Base-by-base conservation (phyloP, 768 basidiomycete genomes). In the Termitomyces sp. region DNA sequence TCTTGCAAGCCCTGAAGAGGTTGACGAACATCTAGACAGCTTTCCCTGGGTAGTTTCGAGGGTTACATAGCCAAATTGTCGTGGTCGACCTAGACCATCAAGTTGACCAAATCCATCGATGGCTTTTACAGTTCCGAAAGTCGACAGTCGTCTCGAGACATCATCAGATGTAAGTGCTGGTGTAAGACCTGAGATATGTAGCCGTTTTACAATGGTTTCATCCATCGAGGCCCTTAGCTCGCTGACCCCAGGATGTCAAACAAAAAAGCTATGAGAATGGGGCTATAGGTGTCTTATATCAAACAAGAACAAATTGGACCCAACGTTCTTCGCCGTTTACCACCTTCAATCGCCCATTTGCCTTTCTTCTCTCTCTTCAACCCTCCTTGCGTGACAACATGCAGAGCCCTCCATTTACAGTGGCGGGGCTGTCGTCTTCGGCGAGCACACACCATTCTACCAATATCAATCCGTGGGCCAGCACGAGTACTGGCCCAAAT, bases 131-230 rank as follows among this genome's bases (percentile, higher is more conserved):
- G 74, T 81, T 11, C 89, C 91, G 66, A 91, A 93, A 1, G 77
- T 71, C 0, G 79, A 78, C 2, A 91, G 74, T 38, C 84, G 80
- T 35, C 73, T 69, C 7, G 74, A 73, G n/a, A 89, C 74, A 67
- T 88, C 87, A 19, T 73, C 69, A 3, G 70, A 66, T 0, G 82
- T 76, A 31, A 92, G 80, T 4, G 83, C 71, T 0, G 87, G 82
- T 0, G 88, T 90, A 3, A 92, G 75, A 2, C 90, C 90, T 30
- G 89, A 89, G 53, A 92, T 75, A 52, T 89, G 87, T 10, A 91
- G 74, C 40, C 87, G 75, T 71, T 86, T 90, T 1, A 80, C 75
- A 53, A 77, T 68, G 37, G 5, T 42, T 43, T 58, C 61, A 47
- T 62, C 57, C 61, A 60, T 60, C 10, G 26, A 19, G 12, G 17